Evolutionary conservation across 306 rosid species (phyloP), one percentile per base, ranked within the genome.

Genomic region (Quercus variabilis): DNA sequence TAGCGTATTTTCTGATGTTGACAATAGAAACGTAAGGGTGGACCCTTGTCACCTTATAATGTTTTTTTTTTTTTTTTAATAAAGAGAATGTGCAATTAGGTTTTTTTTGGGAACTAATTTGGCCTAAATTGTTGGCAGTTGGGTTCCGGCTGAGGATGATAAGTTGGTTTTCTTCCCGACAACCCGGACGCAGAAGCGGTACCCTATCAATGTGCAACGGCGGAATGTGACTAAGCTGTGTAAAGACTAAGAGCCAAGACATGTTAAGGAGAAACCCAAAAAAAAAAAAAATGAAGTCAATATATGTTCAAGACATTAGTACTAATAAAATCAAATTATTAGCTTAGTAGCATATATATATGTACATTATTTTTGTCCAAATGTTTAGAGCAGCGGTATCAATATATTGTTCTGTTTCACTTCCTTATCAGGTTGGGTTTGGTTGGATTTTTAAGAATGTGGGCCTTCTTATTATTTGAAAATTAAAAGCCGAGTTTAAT

Each of bases 111-210:
- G 23, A 5, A 17, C 28, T 38, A 13, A 19, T 41, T 43, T 17
- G 4, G 25, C 31, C n/a, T 62, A 49, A 51, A 51, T 63, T 5
- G 49, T 63, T 20, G 55, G 10, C 91, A 93, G 99, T 79, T 95
- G 99, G 99, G 85, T 60, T 78, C 91, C 97, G 6, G 99, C 97
- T 23, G 99, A 95, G 80, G 96, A 92, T 20, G 99, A 95, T 76
- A 95, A 91, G 88, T 78, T 95, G 87, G 91, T 95, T 75, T 95
- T 91, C 84, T 95, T 95, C 79, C 99, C 99, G 18, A 95, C 99
- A 5, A 94, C 99, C 23, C 86, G 99, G 86, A 94, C 97, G 23
- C 97, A 87, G 85, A 94, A 94, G 89, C 89, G 91, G 78, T 94
- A 90, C 74, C 99, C 99, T 3, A 90, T 94, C 79, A 74, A 84